Evolutionary conservation across 331 rosid species (phyloP).

Genomic region (Stylosanthes scabra): DNA sequence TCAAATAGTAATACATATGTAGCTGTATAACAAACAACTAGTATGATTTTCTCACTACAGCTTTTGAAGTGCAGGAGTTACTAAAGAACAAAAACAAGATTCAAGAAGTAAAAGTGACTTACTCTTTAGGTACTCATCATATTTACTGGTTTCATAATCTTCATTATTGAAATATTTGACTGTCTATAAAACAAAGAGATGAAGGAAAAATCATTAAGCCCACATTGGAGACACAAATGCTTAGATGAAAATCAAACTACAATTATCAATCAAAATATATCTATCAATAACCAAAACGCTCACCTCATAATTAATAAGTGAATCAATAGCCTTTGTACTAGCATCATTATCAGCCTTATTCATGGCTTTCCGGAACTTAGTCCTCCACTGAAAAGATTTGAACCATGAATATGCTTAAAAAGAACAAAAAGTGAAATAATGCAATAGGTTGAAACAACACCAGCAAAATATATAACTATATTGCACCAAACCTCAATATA

Average conservation of each 20-base stretch:
- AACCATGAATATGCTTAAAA: conserved; percentile 8
- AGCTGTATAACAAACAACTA: neutral
- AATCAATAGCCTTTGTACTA: conserved; percentile 83
- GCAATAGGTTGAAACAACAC: conserved; percentile 7
- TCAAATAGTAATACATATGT: conserved; percentile 1
- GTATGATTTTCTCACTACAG: neutral
- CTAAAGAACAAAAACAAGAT: neutral
- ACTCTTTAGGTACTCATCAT: conserved; percentile 84
- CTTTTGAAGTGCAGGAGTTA: conserved; percentile 5
- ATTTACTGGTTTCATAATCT: conserved; percentile 74
- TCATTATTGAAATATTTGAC: conserved; percentile 97
- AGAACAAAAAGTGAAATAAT: conserved; percentile 12
- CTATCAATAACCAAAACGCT: conserved; percentile 29
- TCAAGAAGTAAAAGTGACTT: conserved; percentile 55
- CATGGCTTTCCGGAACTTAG: conserved; percentile 96
- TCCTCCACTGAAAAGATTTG: conserved; percentile 84
- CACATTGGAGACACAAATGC: conserved; percentile 7
- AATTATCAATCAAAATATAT: conserved; percentile 20
- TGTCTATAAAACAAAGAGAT: conserved; percentile 58
- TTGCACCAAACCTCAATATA: conserved; percentile 23
- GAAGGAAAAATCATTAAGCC: neutral
- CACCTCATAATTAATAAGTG: conserved; percentile 97
- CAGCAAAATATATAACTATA: conserved; percentile 27
- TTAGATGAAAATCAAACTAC: conserved; percentile 19
- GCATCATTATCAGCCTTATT: conserved; percentile 98